Conservation (phyloP, 495 filamentous ascomycete species). For the Penicillium subrubescens region DNA sequence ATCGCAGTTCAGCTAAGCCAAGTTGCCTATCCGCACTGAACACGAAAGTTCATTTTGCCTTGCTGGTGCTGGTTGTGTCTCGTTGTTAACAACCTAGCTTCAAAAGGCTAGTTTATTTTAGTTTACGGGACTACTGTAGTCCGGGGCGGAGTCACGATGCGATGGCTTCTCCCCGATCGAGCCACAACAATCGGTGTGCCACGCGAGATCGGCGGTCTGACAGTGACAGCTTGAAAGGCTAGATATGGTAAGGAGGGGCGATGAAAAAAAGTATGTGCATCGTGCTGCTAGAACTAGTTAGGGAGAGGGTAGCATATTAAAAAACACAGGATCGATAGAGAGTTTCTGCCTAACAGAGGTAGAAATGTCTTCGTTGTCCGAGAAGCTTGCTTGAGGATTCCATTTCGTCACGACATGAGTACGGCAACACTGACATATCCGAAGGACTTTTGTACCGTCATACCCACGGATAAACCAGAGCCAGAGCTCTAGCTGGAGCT, state of each 20-base stretch:
- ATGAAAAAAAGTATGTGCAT: not conserved
- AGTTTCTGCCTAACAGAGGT: not conserved
- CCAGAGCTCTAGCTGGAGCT: not conserved
- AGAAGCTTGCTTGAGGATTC: not conserved
- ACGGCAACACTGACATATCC: not conserved
- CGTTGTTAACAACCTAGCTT: not conserved
- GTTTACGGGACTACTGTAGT: not conserved
- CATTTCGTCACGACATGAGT: not conserved
- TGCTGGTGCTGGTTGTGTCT: not conserved
- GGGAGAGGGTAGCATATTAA: not conserved
- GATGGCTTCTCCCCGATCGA: not conserved
- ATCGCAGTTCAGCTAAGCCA: not conserved
- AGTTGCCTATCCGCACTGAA: not conserved
- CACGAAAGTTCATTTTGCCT: not conserved
- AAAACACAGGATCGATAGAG: not conserved
- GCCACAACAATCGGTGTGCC: not conserved
- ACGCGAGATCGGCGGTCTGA: constrained; percentile 2
- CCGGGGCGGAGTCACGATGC: not conserved
- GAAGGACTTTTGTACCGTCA: not conserved
- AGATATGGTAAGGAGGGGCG: not conserved
- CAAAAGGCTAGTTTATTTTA: not conserved
- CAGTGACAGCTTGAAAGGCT: not conserved
- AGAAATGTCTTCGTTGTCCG: not conserved
- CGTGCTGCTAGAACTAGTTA: not conserved
- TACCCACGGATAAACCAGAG: not conserved